A percentile compares a stretch with the other conserved stretches of the same genome.
Evolutionary conservation across 176 grass and related monocot species (phyloP).

Genomic region (Paspalum notatum): DNA sequence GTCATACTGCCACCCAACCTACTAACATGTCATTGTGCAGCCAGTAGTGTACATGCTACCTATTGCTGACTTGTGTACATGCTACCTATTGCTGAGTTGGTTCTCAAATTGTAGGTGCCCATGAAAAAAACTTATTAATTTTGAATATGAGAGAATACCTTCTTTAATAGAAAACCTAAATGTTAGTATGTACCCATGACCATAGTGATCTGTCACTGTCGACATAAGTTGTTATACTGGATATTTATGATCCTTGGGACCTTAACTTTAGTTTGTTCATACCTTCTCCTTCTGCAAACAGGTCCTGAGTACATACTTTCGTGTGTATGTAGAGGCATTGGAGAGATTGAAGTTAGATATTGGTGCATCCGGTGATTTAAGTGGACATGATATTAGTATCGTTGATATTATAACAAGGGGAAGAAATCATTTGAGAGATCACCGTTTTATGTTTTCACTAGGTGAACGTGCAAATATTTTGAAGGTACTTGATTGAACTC

Average conservation of each 20-base stretch:
- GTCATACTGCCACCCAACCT: background rate
- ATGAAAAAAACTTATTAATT: slow-evolving; percentile 13
- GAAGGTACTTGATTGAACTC: slow-evolving; percentile 52
- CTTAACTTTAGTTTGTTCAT: background rate
- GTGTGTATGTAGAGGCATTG: slow-evolving; percentile 81
- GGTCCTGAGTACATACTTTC: slow-evolving; percentile 73
- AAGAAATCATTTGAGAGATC: slow-evolving; percentile 63
- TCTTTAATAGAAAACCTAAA: background rate
- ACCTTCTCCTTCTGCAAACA: slow-evolving; percentile 40
- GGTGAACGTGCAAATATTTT: slow-evolving; percentile 86
- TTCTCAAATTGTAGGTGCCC: slow-evolving; percentile 10
- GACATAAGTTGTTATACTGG: background rate
- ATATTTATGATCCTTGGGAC: background rate
- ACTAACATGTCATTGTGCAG: background rate
- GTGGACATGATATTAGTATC: slow-evolving; percentile 60
- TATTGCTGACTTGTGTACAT: slow-evolving; percentile 11
- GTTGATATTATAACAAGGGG: slow-evolving; percentile 65
- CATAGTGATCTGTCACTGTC: background rate
- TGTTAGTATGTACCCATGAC: background rate
- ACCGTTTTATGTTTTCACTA: slow-evolving; percentile 80
- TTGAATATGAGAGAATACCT: background rate
- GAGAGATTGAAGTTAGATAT: slow-evolving; percentile 66
- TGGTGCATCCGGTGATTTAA: slow-evolving; percentile 59
- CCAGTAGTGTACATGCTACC: background rate
- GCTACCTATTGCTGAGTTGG: background rate